These are phyloP conservation scores for Bipolaris victoriae DNA, from an alignment of 2,329 filamentous ascomycete species.

Conservation along the genomic window DNA sequence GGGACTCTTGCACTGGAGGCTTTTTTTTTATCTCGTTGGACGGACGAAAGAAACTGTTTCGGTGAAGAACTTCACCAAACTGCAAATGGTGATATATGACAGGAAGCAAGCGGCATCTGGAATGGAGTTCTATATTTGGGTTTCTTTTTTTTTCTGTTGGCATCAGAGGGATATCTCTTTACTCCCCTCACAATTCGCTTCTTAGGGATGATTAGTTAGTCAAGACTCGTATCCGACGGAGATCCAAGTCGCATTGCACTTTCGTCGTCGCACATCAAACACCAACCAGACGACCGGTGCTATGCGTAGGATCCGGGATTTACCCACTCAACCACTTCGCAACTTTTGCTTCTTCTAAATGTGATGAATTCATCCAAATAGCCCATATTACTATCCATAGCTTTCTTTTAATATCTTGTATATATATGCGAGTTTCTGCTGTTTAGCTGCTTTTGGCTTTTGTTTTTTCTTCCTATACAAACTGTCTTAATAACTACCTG, in stretches of 20 bases:
- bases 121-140: constrained; percentile 24
- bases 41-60: constrained; percentile 33
- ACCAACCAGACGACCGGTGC: constrained; percentile 12
- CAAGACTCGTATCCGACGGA: constrained; percentile 51
- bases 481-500: background rate
- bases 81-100: constrained; percentile 25
- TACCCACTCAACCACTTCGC: constrained; percentile 42
- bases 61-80: constrained; percentile 26
- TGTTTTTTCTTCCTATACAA: background rate
- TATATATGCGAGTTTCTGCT: background rate
- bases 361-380: constrained; percentile 3
- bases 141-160: constrained; percentile 25
- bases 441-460: background rate
- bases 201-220: constrained; percentile 50
- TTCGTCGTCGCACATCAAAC: background rate
- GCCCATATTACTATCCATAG: background rate
- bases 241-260: constrained; percentile 17
- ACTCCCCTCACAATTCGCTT: constrained; percentile 28
- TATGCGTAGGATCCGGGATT: constrained; percentile 40
- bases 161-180: constrained; percentile 26
- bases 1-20: constrained; percentile 22
- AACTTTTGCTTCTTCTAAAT: constrained; percentile 5
- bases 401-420: background rate
- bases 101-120: constrained; percentile 28
- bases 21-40: constrained; percentile 1